Evolutionary conservation across 2,329 filamentous ascomycete genomes (phyloP), one percentile per base, ranked within the genome.

Genomic region (Trichophyton equinum): DNA sequence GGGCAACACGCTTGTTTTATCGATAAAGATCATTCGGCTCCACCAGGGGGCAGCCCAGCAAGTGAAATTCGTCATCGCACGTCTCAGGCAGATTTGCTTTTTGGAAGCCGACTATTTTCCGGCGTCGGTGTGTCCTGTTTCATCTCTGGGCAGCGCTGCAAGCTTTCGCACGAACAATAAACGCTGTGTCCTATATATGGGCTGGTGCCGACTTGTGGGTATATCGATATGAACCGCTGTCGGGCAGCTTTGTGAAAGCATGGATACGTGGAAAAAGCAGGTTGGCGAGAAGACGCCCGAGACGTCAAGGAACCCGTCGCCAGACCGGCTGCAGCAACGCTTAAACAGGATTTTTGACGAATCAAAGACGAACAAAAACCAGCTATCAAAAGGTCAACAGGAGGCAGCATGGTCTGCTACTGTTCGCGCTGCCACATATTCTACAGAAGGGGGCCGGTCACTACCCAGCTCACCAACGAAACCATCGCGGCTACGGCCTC

Each of bases 241-340:
- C 15, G 22, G 49, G 22, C 49, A 30, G 27, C 27, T 30, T 18
- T 13, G 55, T 59, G 33, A 36, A 46, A 20, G 38, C 8, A 63
- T 63, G 62, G 60, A 60, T 61, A 63, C 62, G 62, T 63, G 62
- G 57, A 61, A 53, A 18, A 59, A 60, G 40, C 36, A 58, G 51
- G 62, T 60, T 63, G 62, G 62, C 60, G 46, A 60, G 27, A 15
- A 7, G 36, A 38, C 44, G 33, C 44, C 60, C 9, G 49, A 60
- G 46, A 11, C 20, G 30, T 20, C 57, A 6, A 46, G 55, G 11
- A 40, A 57, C n/a, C 49, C 55, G 33, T 40, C 55, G 55, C 55
- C 55, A 59, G 57, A 44, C 57, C 57, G 27, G 30, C 22, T 42
- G 55, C 55, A 57, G 38, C 30, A 42, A 57, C 55, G 38, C 30